A percentile compares a stretch with the other conserved stretches of the same genome.
Conservation (phyloP, 2,329 filamentous ascomycete genomes). For the Dryadomyces quercivorus region DNA sequence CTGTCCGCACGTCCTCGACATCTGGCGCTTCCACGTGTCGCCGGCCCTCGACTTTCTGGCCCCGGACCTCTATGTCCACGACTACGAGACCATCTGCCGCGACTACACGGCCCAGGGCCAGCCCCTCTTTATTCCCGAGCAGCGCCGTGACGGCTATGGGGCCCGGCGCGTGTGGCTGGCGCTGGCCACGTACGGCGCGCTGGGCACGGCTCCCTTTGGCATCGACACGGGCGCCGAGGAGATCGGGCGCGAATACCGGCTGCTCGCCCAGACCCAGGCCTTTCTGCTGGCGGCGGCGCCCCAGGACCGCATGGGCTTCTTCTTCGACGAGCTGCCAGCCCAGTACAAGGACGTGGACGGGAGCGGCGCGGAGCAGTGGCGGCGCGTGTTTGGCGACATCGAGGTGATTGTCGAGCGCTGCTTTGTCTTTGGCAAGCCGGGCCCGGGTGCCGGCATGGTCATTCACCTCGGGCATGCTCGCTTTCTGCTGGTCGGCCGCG, state of each 20-base stretch:
- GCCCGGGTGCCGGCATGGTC: slow-evolving; percentile 25
- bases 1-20: slow-evolving; percentile 27
- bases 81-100: slow-evolving; percentile 19
- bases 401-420: slow-evolving; percentile 19
- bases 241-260: slow-evolving; percentile 21
- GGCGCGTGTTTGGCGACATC: slow-evolving; percentile 13
- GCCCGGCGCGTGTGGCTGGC: slow-evolving; percentile 28
- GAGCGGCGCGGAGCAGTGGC: slow-evolving; percentile 6
- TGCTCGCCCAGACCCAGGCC: slow-evolving; percentile 9
- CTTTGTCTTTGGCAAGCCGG: slow-evolving; percentile 27
- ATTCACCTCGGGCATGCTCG: slow-evolving; percentile 23
- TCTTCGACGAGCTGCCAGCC: slow-evolving; percentile 15
- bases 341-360: not conserved
- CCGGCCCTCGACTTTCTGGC: slow-evolving; percentile 31
- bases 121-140: slow-evolving; percentile 40
- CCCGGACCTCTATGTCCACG: slow-evolving; percentile 29
- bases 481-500: slow-evolving; percentile 24
- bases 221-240: slow-evolving; percentile 14
- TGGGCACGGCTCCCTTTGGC: slow-evolving; percentile 23
- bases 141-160: slow-evolving; percentile 34
- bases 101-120: slow-evolving; percentile 10
- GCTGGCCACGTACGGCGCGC: slow-evolving; percentile 12
- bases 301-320: slow-evolving; percentile 17
- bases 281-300: not conserved
- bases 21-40: slow-evolving; percentile 28